Base-by-base conservation (phyloP, 2,329 filamentous ascomycete species). In the Drechslerella dactyloides region DNA sequence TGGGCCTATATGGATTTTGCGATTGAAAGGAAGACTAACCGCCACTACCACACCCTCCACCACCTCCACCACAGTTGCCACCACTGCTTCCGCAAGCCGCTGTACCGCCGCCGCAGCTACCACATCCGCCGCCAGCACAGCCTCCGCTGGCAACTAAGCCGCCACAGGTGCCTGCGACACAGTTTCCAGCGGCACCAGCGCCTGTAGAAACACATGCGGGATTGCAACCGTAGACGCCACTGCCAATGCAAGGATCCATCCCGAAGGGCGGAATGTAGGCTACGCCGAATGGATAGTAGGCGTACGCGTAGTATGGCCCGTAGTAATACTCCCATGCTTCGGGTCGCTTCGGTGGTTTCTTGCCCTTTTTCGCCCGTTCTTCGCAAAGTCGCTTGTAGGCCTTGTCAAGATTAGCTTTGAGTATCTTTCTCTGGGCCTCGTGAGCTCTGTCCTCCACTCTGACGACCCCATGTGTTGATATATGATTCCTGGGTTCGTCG, bases 201-300 rank as follows among this genome's bases (percentile, higher is more conserved):
- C 37, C 27, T 42, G 59, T 64, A 44, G 66, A 23, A 52, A 70
- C 0, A 21, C 55, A 54, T 42, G 56, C 46, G 51, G 64, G 65
- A 65, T 75, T 60, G 63, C 64, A 50, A 24, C 62, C 50, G 57
- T 69, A 52, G 69, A 69, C n/a, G 35, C 73, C 21, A 21, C 46
- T 57, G 40, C 65, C 74, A 64, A 63, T 73, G 54, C n/a, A 74
- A 51, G 69, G 73, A 51, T 40, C 62, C 53, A 53, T 74, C 8
- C n/a, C 54, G n/a, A 69, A 75, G 52, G 56, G 73, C 21, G 63
- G 56, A 40, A 66, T 68, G 13, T 73, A 73, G 2, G 62, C 33
- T 11, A 63, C 57, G 19, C 69, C 69, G 30, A 68, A 73, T 24
- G 69, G 69, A 27, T 73, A 73, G 30, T 73, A 73, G 13, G 57